phyloP scores from a whole-genome alignment of 2,329 filamentous ascomycete species.

The Corynespora cassiicola region DNA sequence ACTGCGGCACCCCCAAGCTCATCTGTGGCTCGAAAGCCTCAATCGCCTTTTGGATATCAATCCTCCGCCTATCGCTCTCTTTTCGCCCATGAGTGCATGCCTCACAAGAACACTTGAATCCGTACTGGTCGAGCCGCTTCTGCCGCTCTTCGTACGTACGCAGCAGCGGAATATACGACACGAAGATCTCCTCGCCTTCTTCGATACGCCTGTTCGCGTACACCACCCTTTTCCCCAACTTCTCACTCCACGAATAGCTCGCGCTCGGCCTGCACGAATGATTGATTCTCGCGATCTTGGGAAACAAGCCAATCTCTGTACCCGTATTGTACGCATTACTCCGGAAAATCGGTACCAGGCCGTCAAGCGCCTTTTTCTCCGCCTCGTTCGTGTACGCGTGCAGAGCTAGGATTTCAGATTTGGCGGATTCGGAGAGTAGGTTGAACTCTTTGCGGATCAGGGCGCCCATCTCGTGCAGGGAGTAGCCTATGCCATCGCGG shows the following conservation, averaged over 20 bases:
- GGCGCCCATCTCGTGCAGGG: slow-evolving; percentile 25
- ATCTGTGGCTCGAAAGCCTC: slow-evolving; percentile 32
- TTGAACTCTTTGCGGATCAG: slow-evolving; percentile 33
- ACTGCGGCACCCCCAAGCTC: slow-evolving; percentile 25
- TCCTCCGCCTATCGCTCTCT: slow-evolving; percentile 35
- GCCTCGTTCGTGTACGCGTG: slow-evolving; percentile 26
- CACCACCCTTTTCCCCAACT: slow-evolving; percentile 36
- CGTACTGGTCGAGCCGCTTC: slow-evolving; percentile 40
- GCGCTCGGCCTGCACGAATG: slow-evolving; percentile 46
- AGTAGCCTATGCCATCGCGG: slow-evolving; percentile 32
- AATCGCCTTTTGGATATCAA: slow-evolving; percentile 34
- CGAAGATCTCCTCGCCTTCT: slow-evolving; percentile 48
- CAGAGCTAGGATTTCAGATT: slow-evolving; percentile 35
- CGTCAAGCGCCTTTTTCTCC: slow-evolving; percentile 26
- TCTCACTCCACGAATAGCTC: slow-evolving; percentile 45
- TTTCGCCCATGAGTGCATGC: slow-evolving; percentile 36
- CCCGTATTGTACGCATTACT: slow-evolving; percentile 45
- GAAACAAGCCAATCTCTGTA: slow-evolving; percentile 37
- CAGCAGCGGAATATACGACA: slow-evolving; percentile 47
- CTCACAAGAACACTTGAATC: slow-evolving; percentile 45
- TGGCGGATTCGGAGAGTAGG: slow-evolving; percentile 19
- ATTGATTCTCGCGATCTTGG: slow-evolving; percentile 45
- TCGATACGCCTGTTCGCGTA: slow-evolving; percentile 45
- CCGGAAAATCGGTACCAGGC: slow-evolving; percentile 39
- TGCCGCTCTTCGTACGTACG: slow-evolving; percentile 34